Conservation (phyloP, 2,329 filamentous ascomycete genomes). For the Diaporthe vexans region DNA sequence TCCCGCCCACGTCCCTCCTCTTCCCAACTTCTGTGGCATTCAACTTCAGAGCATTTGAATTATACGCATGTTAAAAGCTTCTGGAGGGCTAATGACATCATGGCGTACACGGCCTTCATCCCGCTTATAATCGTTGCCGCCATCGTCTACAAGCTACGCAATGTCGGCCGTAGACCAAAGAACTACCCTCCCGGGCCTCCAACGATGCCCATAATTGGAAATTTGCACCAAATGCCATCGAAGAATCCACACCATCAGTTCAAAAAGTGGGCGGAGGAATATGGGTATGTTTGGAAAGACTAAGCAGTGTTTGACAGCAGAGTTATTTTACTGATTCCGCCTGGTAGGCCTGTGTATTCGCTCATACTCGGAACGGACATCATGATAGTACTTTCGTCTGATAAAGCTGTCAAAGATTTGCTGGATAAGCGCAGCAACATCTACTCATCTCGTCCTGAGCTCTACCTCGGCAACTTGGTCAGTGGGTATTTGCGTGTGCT, state of each 20-base stretch:
- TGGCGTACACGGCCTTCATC: not conserved
- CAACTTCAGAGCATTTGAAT: not conserved
- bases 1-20: not conserved
- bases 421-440: conserved; percentile 64
- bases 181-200: conserved; percentile 64
- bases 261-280: conserved; percentile 65
- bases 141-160: conserved; percentile 40
- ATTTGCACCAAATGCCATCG: conserved; percentile 63
- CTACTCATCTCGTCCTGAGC: conserved; percentile 60
- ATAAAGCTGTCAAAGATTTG: conserved; percentile 63
- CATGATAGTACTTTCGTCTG: conserved; percentile 62
- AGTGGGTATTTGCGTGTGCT: conserved; percentile 18
- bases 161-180: conserved; percentile 48
- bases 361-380: conserved; percentile 63
- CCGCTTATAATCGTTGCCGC: not conserved
- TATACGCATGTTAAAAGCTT: not conserved
- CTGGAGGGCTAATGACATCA: not conserved
- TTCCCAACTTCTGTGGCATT: not conserved
- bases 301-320: no score
- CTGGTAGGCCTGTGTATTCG: conserved; percentile 61
- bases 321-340: conserved; percentile 38
- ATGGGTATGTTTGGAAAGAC: conserved; percentile 47
- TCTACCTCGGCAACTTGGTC: conserved; percentile 19
- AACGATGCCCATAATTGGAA: conserved; percentile 65
- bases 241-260: conserved; percentile 60